Conservation (phyloP, 2,329 filamentous ascomycete species). For the Aspergillus pseudonomiae region DNA sequence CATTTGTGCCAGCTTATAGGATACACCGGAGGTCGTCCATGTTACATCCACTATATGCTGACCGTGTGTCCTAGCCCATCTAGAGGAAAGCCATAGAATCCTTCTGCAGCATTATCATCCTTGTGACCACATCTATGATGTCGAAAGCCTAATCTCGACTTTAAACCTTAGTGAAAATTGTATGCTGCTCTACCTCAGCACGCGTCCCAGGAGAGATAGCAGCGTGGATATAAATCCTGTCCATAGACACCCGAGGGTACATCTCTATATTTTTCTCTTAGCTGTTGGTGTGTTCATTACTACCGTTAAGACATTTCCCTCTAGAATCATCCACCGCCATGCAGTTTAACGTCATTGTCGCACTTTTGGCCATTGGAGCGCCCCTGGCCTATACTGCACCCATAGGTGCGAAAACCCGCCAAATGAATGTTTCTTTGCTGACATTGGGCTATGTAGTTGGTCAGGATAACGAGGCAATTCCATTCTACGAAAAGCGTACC, state of each 20-base stretch:
- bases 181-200: not conserved
- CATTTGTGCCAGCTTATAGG: not conserved
- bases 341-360: constrained; percentile 2
- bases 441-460: not conserved
- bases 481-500: not conserved
- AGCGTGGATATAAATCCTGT: not conserved
- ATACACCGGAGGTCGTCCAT: not conserved
- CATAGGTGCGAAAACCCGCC: not conserved
- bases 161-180: not conserved
- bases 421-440: not conserved
- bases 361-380: not conserved
- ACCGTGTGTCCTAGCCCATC: not conserved
- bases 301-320: not conserved
- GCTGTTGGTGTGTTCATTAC: not conserved
- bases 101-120: not conserved
- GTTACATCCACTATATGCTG: not conserved
- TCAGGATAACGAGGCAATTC: constrained; percentile 5
- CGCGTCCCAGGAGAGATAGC: not conserved
- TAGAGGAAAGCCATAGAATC: not conserved
- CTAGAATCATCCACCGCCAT: not conserved
- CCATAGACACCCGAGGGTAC: not conserved
- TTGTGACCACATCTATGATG: not conserved
- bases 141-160: not conserved
- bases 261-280: not conserved
- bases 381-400: constrained; percentile 5